Evolutionary conservation across 768 basidiomycete species (phyloP).

Genomic region (Dioszegia crocea): DNA sequence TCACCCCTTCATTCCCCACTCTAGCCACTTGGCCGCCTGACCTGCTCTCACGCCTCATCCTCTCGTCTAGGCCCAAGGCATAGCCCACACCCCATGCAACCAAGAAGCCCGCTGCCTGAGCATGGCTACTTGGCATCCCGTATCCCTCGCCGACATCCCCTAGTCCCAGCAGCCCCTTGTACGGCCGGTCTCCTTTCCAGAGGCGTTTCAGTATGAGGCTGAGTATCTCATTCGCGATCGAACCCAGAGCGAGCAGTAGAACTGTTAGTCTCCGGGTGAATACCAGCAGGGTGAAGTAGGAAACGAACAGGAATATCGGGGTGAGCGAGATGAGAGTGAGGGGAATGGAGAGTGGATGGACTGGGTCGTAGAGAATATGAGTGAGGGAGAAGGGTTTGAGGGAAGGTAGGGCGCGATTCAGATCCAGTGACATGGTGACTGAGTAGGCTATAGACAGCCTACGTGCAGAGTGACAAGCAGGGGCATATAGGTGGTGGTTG

Average conservation of each 20-base stretch:
- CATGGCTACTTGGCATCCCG: slow-evolving; percentile 49
- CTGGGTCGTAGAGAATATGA: slow-evolving; percentile 41
- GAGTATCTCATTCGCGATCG: slow-evolving; percentile 38
- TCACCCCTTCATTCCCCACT: not conserved
- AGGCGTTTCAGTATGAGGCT: slow-evolving; percentile 36
- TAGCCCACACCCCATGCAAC: slow-evolving; percentile 38
- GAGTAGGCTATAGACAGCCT: too few relatives aligned
- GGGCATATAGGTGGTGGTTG: too few relatives aligned
- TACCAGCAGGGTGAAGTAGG: slow-evolving; percentile 43
- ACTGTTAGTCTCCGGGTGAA: slow-evolving; percentile 41
- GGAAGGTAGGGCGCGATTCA: slow-evolving; percentile 10
- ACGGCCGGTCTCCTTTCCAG: slow-evolving; percentile 38
- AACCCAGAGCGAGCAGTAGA: slow-evolving; percentile 34
- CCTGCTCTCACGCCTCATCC: not conserved
- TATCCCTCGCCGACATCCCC: slow-evolving; percentile 43
- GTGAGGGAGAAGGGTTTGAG: slow-evolving; percentile 41
- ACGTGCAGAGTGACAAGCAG: too few relatives aligned
- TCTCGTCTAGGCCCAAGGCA: slow-evolving; percentile 15
- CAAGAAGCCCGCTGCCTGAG: slow-evolving; percentile 40
- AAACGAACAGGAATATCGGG: slow-evolving; percentile 48
- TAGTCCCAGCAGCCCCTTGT: slow-evolving; percentile 19
- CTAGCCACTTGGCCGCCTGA: not conserved
- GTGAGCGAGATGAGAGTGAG: slow-evolving; percentile 44
- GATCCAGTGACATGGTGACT: slow-evolving; percentile 1
- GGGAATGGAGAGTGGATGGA: slow-evolving; percentile 40